Evolutionary conservation across 768 basidiomycete species (phyloP).

Genomic region (Hericium erinaceus): DNA sequence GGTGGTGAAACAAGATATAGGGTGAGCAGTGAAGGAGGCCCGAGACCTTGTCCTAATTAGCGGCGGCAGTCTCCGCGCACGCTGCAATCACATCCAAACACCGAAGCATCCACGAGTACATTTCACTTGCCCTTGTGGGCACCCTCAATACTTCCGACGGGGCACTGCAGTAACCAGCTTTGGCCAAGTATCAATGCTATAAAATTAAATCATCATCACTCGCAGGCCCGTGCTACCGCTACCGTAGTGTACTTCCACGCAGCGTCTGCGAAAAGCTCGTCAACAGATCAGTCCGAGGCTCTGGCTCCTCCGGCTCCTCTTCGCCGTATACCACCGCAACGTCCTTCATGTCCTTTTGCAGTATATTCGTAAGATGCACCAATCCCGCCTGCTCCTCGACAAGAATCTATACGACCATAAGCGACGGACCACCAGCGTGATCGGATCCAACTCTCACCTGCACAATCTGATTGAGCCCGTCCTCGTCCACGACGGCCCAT

Average conservation of each 20-base stretch:
- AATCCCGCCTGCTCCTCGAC: constrained; percentile 73
- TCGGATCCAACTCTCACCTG: constrained; percentile 37
- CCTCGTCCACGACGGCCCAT: constrained; percentile 85
- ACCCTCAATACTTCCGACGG: too few relatives aligned
- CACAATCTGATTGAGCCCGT: constrained; percentile 66
- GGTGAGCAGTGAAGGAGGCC: background rate
- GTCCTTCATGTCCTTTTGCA: constrained; percentile 49
- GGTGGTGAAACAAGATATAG: background rate
- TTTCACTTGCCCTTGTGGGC: background rate
- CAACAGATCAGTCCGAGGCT: background rate
- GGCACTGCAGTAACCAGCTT: background rate
- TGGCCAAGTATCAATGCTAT: too few relatives aligned
- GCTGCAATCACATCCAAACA: background rate
- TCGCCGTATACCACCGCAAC: constrained; percentile 14
- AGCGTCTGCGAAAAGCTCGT: constrained; percentile 3
- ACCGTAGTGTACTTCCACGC: constrained; percentile 2
- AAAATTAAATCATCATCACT: too few relatives aligned
- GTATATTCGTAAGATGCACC: constrained; percentile 68
- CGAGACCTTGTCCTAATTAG: constrained; percentile 1
- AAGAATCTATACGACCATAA: constrained; percentile 42
- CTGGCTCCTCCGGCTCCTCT: constrained; percentile 1
- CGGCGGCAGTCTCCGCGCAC: background rate
- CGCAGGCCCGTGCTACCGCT: too few relatives aligned
- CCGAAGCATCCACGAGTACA: background rate
- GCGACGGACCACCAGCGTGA: constrained; percentile 2